phyloP scores from a whole-genome alignment of 2,329 filamentous ascomycete species.

The Cladosporium cucumerinum region DNA sequence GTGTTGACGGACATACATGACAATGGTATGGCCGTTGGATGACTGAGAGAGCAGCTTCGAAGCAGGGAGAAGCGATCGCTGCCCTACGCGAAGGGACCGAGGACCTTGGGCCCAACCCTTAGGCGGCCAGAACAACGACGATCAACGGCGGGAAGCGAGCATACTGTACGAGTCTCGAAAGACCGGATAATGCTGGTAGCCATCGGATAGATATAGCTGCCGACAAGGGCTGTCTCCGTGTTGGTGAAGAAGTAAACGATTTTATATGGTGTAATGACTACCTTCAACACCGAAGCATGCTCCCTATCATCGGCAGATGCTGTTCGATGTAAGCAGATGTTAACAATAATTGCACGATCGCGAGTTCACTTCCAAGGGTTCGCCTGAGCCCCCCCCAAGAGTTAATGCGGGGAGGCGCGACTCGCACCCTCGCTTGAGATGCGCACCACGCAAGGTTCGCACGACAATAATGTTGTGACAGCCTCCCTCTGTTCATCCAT shows the following conservation, averaged over 20 bases:
- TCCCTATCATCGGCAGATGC: neutral
- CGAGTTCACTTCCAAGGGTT: neutral
- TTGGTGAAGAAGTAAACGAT: neutral
- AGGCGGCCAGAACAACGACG: neutral
- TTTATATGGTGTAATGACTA: neutral
- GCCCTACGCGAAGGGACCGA: neutral
- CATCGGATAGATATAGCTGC: neutral
- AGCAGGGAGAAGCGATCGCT: neutral
- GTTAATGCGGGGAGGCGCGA: neutral
- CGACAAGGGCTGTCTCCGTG: neutral
- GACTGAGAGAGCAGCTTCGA: neutral
- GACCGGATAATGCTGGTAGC: neutral
- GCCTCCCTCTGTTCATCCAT: neutral
- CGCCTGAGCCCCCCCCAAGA: neutral
- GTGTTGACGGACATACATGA: neutral
- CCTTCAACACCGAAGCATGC: neutral
- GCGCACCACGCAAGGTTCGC: neutral
- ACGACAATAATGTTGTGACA: constrained; percentile 4
- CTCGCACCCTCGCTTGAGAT: neutral
- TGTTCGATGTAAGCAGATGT: neutral
- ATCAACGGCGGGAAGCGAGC: neutral
- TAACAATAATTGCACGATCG: neutral
- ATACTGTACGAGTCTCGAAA: constrained; percentile 1
- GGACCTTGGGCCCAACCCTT: neutral
- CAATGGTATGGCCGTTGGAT: neutral